Evolutionary conservation across 768 basidiomycete genomes (phyloP), one percentile per base, ranked within the genome.

Genomic region (Crepidotus variabilis): DNA sequence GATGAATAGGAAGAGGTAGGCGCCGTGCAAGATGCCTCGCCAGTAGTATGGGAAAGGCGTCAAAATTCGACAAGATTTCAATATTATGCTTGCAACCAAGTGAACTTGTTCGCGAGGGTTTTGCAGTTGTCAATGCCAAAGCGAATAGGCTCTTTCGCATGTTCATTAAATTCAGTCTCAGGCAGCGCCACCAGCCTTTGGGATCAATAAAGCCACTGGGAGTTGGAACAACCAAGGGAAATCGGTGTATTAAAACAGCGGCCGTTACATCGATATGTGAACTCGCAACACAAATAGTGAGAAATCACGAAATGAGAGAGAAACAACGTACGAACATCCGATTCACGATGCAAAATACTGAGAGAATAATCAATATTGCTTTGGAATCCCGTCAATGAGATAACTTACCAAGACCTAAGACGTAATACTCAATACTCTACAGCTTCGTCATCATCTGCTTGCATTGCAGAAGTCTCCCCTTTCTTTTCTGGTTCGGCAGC

Each of bases 371-470:
- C 33, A 53, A 34, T 13, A n/a, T 24, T 11, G 8, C 18, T 23
- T 11, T 28, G 18, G 2, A 11, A 21, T 23, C 16, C 1, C 22
- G 47, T 9, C 51, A 22, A 45, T 16, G 5, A n/a, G 28, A 47
- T n/a, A 7, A 62, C 65, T 33, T 7, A 68, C 67, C 63, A 63
- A 58, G 62, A 65, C 57, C 58, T 62, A 61, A 54, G 57, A 64
- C 66, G 71, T 78, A 90, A 73, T 90, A 91, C 72, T 91, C 89
- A 90, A 73, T 90, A 91, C 72, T 91, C 89, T 47, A 91, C 87
- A 10, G 87, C 89, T 66, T 90, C 89, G 60, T 90, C 89, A 60
- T 88, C 89, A 56, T 90, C 87, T 50, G 82, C 85, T 60, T 80
- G 83, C 72, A 81, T 78, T 7, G 77, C 67, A 35, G 76, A 69